Evolutionary conservation across 331 rosid species (phyloP).

Genomic region (Rosa hybrid): DNA sequence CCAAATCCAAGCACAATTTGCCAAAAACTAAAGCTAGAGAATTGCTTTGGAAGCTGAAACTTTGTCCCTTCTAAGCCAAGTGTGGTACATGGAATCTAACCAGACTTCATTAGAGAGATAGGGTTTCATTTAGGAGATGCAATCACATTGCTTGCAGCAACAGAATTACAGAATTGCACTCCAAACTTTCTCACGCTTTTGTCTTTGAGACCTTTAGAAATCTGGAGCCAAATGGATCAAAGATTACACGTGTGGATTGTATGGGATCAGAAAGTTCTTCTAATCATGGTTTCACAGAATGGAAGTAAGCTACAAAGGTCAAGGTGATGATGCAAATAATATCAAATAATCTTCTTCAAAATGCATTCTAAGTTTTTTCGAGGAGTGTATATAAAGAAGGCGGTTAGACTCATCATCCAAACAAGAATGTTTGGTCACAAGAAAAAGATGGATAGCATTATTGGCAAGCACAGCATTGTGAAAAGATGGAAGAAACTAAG

Average conservation of each 20-base stretch:
- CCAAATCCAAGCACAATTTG: background rate
- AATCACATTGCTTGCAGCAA: conserved; percentile 15
- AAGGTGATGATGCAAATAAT: conserved; percentile 1
- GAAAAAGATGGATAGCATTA: conserved; percentile 26
- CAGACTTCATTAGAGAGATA: background rate
- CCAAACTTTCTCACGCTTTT: background rate
- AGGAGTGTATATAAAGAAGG: conserved; percentile 30
- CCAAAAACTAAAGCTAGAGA: background rate
- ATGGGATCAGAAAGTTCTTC: background rate
- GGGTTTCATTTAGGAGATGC: background rate
- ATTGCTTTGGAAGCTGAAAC: background rate
- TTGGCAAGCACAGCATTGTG: conserved; percentile 27
- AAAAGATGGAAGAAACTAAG: conserved; percentile 60
- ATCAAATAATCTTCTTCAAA: background rate
- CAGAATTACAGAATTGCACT: background rate
- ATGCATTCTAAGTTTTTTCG: background rate
- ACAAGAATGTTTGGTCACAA: conserved; percentile 22
- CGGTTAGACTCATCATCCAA: conserved; percentile 1
- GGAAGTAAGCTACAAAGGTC: conserved; percentile 4
- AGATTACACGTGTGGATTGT: background rate
- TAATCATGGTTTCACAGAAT: background rate
- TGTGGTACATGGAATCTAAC: background rate
- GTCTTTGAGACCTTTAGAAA: background rate
- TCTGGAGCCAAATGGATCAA: background rate
- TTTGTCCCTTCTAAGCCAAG: conserved; percentile 20